Evolutionary conservation across 495 filamentous ascomycete genomes (phyloP), one percentile per base, ranked within the genome.

Genomic region (Aspergillus diversus): DNA sequence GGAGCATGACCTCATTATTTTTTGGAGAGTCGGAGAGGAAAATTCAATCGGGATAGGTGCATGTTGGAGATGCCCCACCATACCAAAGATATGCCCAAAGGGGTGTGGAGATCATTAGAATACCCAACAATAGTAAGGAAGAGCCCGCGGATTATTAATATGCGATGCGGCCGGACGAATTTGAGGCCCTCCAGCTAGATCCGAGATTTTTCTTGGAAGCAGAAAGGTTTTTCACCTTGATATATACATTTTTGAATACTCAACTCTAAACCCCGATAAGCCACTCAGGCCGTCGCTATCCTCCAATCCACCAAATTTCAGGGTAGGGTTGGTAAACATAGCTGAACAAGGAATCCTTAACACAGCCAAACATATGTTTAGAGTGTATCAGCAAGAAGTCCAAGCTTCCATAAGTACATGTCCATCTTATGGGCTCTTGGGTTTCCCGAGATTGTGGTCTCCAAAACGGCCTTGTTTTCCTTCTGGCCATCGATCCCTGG

Each of bases 341-440:
- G 21, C 21, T 27, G 1, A 27, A 27, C 21, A 1, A 27, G 21
- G 21, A 27, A 27, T 27, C 2, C 21, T 27, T 27, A 27, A 50
- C 13, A n/a, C 27, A 4, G 21, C 5, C 5, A 3, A 31, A 9
- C 27, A 27, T 21, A 50, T 50, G 8, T 17, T 9, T 21, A 50
- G 5, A 50, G 17, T 17, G 9, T 27, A 3, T 9, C 21, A 16
- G 3, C 8, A 12, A 46, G 5, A 16, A 57, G 34, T 16, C 33
- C 47, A 9, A 60, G 33, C 16, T 60, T 60, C 57, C 57, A 60
- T 3, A 60, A 43, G n/a, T 60, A 60, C 57, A 51, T 39, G 34
- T 60, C 57, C 57, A 60, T 60, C 33, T 60, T 60, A 37, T 60
- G 57, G 4, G 58, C 58, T 33, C 58, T 60, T 12, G 58, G 58